Conservation (phyloP, 345 rosid species). For the Brassica juncea region DNA sequence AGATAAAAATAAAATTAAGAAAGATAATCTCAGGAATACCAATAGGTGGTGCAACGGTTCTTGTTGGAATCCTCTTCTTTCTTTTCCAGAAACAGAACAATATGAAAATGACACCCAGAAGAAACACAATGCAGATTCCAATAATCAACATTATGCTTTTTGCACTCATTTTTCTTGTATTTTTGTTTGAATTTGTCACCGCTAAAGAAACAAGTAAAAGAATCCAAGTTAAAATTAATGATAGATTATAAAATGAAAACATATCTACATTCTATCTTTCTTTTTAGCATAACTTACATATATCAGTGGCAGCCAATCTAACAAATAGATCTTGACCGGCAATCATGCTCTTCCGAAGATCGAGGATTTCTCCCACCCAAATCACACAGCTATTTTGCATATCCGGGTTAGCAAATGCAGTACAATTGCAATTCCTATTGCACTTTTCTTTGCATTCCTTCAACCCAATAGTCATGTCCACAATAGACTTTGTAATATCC, state of each 20-base stretch:
- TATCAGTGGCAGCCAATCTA: neutral
- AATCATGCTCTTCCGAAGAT: neutral
- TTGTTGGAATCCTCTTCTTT: neutral
- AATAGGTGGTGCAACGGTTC: neutral
- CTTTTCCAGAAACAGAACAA: neutral
- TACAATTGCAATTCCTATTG: neutral
- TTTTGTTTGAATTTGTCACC: neutral
- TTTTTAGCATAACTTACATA: neutral
- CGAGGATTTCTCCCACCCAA: neutral
- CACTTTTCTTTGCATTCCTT: neutral
- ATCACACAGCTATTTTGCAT: constrained; percentile 1
- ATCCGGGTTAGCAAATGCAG: neutral
- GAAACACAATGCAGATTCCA: neutral
- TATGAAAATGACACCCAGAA: neutral
- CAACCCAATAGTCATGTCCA: constrained; percentile 33
- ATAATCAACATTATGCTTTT: neutral
- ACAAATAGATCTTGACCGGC: neutral
- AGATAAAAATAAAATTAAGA: neutral
- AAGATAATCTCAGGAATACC: neutral
- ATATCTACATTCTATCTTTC: no score
- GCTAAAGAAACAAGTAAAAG: neutral
- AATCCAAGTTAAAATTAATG: neutral
- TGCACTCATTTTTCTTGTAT: neutral
- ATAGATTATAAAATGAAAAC: no score
- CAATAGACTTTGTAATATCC: constrained; percentile 39